These are phyloP conservation scores for Metschnikowia corniflorae DNA, from an alignment of 805 yeast species.

Conservation along the genomic window DNA sequence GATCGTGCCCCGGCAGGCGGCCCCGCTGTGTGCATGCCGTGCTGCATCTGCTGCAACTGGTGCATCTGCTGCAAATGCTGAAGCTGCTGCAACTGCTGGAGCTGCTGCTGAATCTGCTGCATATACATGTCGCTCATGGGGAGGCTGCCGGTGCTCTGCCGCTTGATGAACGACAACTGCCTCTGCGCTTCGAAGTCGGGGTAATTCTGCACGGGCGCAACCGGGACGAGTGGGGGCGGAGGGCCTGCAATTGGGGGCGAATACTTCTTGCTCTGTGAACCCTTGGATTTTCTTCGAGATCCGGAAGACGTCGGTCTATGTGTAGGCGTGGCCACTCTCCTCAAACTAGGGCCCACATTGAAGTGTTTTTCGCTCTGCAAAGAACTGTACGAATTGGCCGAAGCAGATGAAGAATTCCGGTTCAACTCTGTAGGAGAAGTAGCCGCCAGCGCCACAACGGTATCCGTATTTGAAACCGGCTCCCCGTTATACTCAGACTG, in stretches of 20 bases:
- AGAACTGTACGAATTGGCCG: constrained; percentile 26
- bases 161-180: constrained; percentile 2
- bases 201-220: constrained; percentile 1
- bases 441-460: background rate
- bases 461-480: background rate
- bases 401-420: constrained; percentile 14
- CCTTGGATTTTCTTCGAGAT: background rate
- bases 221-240: constrained; percentile 16
- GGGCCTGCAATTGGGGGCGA: constrained; percentile 19
- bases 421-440: background rate
- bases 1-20: constrained; percentile 1
- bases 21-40: constrained; percentile 2
- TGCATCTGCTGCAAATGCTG: constrained; percentile 15
- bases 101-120: constrained; percentile 49
- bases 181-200: constrained; percentile 4
- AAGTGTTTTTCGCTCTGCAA: constrained; percentile 28
- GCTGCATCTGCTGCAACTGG: constrained; percentile 4
- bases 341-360: constrained; percentile 14
- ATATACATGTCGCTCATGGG: constrained; percentile 33
- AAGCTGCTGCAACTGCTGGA: constrained; percentile 41
- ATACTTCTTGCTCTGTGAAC: constrained; percentile 4
- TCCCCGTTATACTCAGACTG: background rate
- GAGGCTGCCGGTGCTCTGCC: constrained; percentile 13
- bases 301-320: background rate
- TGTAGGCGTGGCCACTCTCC: constrained; percentile 13